Conservation (phyloP, 2,329 filamentous ascomycete species). For the Phyllosticta capitalensis region DNA sequence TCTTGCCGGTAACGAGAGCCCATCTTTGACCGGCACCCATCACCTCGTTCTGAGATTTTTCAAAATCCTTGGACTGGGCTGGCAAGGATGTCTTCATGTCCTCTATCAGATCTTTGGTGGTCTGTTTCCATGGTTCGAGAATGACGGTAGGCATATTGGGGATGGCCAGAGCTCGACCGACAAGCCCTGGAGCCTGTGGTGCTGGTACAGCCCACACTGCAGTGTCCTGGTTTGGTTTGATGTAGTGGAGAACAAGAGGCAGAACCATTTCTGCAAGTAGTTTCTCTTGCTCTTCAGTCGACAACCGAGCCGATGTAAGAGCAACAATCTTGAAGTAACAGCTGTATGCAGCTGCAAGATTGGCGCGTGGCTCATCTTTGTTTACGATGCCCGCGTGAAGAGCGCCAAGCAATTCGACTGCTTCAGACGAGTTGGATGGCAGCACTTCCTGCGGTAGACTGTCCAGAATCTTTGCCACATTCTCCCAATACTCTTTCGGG, state of each 20-base stretch:
- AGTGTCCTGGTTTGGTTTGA: slow-evolving; percentile 37
- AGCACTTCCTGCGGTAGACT: slow-evolving; percentile 48
- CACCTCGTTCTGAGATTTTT: slow-evolving; percentile 60
- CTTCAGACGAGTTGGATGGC: slow-evolving; percentile 43
- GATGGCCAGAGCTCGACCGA: slow-evolving; percentile 32
- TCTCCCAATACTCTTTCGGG: slow-evolving; percentile 61
- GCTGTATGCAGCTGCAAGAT: slow-evolving; percentile 61
- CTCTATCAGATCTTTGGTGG: slow-evolving; percentile 54
- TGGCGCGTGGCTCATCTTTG: slow-evolving; percentile 64
- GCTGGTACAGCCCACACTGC: slow-evolving; percentile 43
- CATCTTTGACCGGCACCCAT: slow-evolving; percentile 56
- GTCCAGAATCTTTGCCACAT: slow-evolving; percentile 52
- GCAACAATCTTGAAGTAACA: slow-evolving; percentile 59
- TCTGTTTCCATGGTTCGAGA: slow-evolving; percentile 49
- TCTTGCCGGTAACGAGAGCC: slow-evolving; percentile 42
- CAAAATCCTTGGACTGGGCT: slow-evolving; percentile 70
- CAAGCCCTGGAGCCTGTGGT: slow-evolving; percentile 28
- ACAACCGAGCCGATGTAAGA: slow-evolving; percentile 32
- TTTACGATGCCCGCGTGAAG: slow-evolving; percentile 61
- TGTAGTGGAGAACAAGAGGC: slow-evolving; percentile 45
- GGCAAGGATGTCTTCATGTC: slow-evolving; percentile 67
- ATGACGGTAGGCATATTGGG: slow-evolving; percentile 41
- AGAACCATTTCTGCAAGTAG: slow-evolving; percentile 40
- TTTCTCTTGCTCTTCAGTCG: slow-evolving; percentile 36
- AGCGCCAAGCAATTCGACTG: slow-evolving; percentile 54